These are phyloP conservation scores for Gentiana straminea DNA, from an alignment of 257 asterid species.

Conservation along the genomic window DNA sequence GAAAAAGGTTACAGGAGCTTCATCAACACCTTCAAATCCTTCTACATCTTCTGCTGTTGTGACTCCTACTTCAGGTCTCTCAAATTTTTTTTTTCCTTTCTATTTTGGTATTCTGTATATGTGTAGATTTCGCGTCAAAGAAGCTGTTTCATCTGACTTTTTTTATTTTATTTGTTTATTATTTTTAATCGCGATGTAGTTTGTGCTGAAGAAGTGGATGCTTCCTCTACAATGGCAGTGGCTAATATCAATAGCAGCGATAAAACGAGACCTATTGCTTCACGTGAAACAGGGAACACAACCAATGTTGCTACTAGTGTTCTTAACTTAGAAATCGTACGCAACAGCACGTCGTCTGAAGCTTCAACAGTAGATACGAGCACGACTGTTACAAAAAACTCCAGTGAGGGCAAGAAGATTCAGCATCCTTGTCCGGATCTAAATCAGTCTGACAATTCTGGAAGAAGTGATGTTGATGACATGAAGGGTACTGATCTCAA, in stretches of 20 bases:
- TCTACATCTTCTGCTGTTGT: constrained; percentile 21
- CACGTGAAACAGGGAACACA: constrained; percentile 20
- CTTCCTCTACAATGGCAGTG: constrained; percentile 17
- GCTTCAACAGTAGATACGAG: constrained; percentile 18
- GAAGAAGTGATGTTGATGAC: constrained; percentile 8
- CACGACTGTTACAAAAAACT: constrained; percentile 15
- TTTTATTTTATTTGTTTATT: constrained; percentile 6
- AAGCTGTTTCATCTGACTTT: background rate
- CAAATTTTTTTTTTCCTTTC: constrained; percentile 5
- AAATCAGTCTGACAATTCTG: constrained; percentile 13
- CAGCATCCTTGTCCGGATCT: constrained; percentile 12
- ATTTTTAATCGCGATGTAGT: constrained; percentile 50
- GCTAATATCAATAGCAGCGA: constrained; percentile 16
- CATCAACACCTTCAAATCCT: constrained; percentile 37
- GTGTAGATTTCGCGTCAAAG: background rate
- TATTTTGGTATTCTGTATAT: too few relatives aligned
- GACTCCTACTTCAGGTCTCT: constrained; percentile 45
- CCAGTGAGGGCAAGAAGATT: constrained; percentile 16
- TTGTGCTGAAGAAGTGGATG: constrained; percentile 56
- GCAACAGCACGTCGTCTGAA: constrained; percentile 12
- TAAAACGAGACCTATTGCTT: constrained; percentile 18
- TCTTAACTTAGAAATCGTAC: constrained; percentile 12
- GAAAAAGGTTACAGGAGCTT: constrained; percentile 53
- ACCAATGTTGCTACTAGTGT: constrained; percentile 10
- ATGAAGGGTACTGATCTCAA: constrained; percentile 14